Evolutionary conservation across 305 asterid species (phyloP), one percentile per base, ranked within the genome.

Genomic region (Rubia peregrina): DNA sequence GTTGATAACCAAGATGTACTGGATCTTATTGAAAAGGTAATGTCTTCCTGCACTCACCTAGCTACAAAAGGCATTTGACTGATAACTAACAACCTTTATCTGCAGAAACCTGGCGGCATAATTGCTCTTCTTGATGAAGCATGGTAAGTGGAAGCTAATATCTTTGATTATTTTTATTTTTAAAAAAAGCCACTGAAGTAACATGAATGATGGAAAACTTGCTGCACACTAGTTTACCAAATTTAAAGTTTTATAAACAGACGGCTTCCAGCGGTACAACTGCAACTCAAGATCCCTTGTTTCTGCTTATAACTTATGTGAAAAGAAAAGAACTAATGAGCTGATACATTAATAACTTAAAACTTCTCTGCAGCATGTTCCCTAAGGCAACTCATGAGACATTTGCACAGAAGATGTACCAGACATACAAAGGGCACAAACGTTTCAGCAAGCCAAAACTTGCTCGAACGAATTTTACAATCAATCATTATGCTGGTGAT

Each of bases 61-160:
- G 38, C 66, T 46, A 65, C 61, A 48, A 43, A 62, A 75, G 69
- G 71, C 62, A 55, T 68, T 74, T 68, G 69, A 66, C 67, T 66
- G 68, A 71, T 65, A 73, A 75, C 66, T 36, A 40, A 73, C 61
- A 46, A 70, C 71, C 73, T 76, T 73, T 71, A 70, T 83, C 70
- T 85, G 85, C 97, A 92, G 98, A 92, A 92, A 90, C 98, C 91
- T 60, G 98, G 98, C 83, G 98, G 98, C 74, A 87, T 92, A 77
- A 86, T 92, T 76, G 97, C 98, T 78, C 98, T 92, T 78, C 98
- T 92, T 69, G 98, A 92, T 74, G 98, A 92, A 83, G 98, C 98
- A 84, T 92, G 98, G 98, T 92, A 89, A n/a, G 92, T 70, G 64
- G 41, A 65, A 55, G 73, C 56, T 70, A 74, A 30, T 30, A 26